A percentile compares a stretch with the other conserved stretches of the same genome.
Evolutionary conservation across 169 alveolate genomes (phyloP).

Genomic region (Plasmodium vivax): DNA sequence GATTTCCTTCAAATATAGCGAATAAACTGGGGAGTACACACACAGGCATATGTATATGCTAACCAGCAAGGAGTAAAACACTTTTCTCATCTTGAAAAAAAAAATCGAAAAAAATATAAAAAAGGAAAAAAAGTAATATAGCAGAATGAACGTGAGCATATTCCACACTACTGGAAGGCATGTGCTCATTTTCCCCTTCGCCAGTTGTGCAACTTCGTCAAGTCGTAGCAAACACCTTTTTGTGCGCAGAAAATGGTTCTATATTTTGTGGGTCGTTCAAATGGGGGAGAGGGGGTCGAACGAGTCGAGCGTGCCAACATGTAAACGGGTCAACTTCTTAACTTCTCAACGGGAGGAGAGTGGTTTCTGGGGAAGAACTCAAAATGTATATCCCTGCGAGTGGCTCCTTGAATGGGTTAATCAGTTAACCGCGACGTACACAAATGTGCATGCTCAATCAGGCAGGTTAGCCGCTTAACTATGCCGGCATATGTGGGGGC

Average conservation of each 20-base stretch:
- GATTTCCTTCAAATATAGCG: conserved; percentile 9
- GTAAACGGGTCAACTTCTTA: neutral
- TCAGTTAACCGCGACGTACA: neutral
- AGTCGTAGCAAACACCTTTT: neutral
- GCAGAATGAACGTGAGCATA: conserved; percentile 8
- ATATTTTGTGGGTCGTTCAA: neutral
- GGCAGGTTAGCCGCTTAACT: neutral
- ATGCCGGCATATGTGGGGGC: neutral
- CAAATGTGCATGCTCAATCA: neutral
- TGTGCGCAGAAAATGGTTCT: neutral
- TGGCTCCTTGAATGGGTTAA: neutral
- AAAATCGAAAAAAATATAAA: conserved; percentile 27
- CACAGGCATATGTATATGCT: neutral
- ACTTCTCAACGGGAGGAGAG: neutral
- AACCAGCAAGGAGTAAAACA: conserved; percentile 13
- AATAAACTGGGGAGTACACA: neutral
- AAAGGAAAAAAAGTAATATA: conserved; percentile 23
- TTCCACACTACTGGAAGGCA: neutral
- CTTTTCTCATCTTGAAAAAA: conserved; percentile 55
- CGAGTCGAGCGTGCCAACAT: neutral
- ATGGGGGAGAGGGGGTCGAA: neutral
- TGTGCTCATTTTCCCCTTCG: neutral
- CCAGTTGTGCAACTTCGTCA: neutral
- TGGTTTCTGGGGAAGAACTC: neutral
- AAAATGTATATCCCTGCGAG: neutral